Evolutionary conservation across 805 yeast species (phyloP), one percentile per base, ranked within the genome.

Genomic region (Saturnispora mendoncae): DNA sequence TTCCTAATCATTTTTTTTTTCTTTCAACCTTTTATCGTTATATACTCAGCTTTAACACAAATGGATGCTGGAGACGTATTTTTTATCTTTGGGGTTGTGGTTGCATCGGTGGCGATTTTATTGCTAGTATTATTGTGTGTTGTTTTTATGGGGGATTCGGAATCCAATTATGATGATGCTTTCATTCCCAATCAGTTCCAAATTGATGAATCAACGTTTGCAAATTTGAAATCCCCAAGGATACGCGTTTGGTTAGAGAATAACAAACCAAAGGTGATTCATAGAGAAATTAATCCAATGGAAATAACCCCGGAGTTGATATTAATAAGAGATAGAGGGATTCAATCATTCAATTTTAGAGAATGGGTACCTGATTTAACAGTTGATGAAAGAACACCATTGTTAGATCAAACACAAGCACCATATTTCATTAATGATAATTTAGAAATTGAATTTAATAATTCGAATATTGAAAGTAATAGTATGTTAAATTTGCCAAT

Each of bases 321-420:
- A 29, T 45, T 57, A 34, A 58, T 62, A 6, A 47, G 65, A 35
- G 66, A 63, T 40, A 42, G 67, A 27, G 67, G 67, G 7, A 60
- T 63, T 24, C 48, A 46, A 27, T 48, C 57, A 9, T 63, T 60
- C 44, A 54, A 55, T 35, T 62, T 63, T 38, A 56, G 52, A 15
- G 52, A 51, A 18, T 62, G 56, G 42, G 46, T 50, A 28, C 63
- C 61, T 29, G 65, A 60, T 35, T 43, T 60, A 8, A 42, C 49
- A 2, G 55, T 17, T 6, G 21, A 34, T 40, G 50, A 31, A 32
- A 36, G 17, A 19, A 49, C 37, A 4, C 20, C 42, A n/a, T 36
- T 47, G 19, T 14, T 44, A 14, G 32, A 40, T 21, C 37, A 27
- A 24, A 17, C 14, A 20, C 27, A 15, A 17, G 20, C 33, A n/a